Evolutionary conservation across 768 basidiomycete species (phyloP).

Genomic region (Aureoboletus auriporus): DNA sequence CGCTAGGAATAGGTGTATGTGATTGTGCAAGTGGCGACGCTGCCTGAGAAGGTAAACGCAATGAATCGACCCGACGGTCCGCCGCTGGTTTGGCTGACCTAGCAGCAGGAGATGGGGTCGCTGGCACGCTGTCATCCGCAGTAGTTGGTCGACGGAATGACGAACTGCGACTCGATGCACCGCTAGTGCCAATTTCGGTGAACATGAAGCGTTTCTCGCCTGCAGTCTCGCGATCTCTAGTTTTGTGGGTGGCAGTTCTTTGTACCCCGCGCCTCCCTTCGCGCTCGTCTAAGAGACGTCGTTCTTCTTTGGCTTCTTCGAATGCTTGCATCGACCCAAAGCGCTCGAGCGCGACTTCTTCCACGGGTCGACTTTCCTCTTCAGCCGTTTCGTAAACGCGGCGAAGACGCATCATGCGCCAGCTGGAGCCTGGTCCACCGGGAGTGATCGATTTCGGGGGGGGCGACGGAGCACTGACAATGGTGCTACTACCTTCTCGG

Average conservation of each 20-base stretch:
- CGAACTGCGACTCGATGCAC: conserved; percentile 71
- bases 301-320: conserved; percentile 85
- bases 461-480: conserved; percentile 35
- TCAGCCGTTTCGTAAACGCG: conserved; percentile 87
- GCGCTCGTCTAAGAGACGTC: conserved; percentile 80
- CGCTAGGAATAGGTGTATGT: conserved; percentile 85
- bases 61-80: conserved; percentile 55
- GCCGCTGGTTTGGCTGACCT: conserved; percentile 28
- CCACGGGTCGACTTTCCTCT: conserved; percentile 69
- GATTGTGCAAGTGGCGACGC: conserved; percentile 57
- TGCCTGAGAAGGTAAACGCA: conserved; percentile 57
- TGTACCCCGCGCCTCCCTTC: conserved; percentile 48
- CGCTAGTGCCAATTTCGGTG: conserved; percentile 58
- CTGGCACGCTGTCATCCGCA: conserved; percentile 46
- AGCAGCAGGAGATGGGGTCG: conserved; percentile 50
- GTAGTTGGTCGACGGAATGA: conserved; percentile 85
- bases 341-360: conserved; percentile 82
- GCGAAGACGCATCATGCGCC: conserved; percentile 97
- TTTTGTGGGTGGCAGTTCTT: conserved; percentile 33
- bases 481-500: conserved; percentile 38
- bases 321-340: conserved; percentile 85
- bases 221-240: conserved; percentile 34
- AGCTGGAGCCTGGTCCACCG: conserved; percentile 89
- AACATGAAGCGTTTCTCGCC: conserved; percentile 64
- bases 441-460: conserved; percentile 55